These are phyloP conservation scores for Trichoderma arundinaceum DNA, from an alignment of 2,329 filamentous ascomycete species.

Conservation along the genomic window DNA sequence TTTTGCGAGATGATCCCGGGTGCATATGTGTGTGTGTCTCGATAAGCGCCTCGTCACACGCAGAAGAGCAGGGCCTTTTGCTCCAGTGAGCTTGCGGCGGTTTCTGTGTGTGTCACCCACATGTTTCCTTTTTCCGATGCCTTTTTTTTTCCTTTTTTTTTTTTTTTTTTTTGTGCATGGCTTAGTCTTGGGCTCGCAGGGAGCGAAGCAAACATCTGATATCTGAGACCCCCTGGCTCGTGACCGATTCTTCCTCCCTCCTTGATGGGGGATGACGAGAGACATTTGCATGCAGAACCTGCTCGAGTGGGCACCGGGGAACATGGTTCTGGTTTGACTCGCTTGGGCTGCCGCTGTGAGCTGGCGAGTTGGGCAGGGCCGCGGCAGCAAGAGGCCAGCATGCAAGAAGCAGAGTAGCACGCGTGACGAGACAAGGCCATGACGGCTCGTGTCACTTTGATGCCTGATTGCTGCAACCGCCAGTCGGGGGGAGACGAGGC, in stretches of 20 bases:
- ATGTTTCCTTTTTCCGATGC: background rate
- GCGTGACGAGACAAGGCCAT: slow-evolving; percentile 14
- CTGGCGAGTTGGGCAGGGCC: slow-evolving; percentile 23
- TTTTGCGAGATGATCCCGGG: slow-evolving; percentile 4
- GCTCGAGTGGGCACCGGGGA: slow-evolving; percentile 28
- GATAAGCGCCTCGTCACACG: slow-evolving; percentile 29
- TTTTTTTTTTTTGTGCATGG: background rate
- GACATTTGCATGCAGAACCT: slow-evolving; percentile 11
- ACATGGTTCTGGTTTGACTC: slow-evolving; percentile 28
- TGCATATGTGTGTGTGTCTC: slow-evolving; percentile 23
- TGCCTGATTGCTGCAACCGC: slow-evolving; percentile 25
- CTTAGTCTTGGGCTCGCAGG: background rate
- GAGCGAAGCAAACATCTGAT: slow-evolving; percentile 5
- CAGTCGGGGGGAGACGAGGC: background rate
- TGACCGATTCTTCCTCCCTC: slow-evolving; percentile 13
- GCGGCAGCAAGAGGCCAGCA: slow-evolving; percentile 25
- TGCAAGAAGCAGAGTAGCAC: slow-evolving; percentile 21
- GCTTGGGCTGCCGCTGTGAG: slow-evolving; percentile 24
- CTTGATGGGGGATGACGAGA: slow-evolving; percentile 24
- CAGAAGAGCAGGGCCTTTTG: slow-evolving; percentile 17
- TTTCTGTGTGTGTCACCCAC: slow-evolving; percentile 27
- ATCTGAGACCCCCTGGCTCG: slow-evolving; percentile 17
- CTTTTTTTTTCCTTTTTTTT: background rate
- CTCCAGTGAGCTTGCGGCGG: slow-evolving; percentile 22
- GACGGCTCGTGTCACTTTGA: slow-evolving; percentile 27